Conservation (phyloP, 2,329 filamentous ascomycete species). For the Phoma sp. region DNA sequence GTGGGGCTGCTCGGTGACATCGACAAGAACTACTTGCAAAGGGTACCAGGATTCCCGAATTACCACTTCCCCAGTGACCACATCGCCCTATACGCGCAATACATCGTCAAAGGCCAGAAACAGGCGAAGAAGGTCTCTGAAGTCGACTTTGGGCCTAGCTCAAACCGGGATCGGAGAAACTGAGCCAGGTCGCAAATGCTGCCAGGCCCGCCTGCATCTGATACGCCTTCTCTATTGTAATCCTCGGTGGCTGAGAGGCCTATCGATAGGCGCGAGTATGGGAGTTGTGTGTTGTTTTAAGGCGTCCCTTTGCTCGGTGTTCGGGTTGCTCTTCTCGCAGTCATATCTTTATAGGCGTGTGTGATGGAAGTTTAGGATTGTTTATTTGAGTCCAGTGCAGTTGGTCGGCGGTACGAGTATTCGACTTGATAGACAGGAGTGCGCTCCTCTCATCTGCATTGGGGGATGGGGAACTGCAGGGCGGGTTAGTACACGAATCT, state of each 20-base stretch:
- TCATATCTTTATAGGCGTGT: constrained; percentile 30
- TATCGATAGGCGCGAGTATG: constrained; percentile 41
- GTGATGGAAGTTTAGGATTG: constrained; percentile 33
- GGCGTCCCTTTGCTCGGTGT: constrained; percentile 47
- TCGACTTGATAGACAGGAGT: constrained; percentile 26
- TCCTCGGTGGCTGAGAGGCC: constrained; percentile 26
- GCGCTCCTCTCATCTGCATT: constrained; percentile 28
- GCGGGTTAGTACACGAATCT: constrained; percentile 40
- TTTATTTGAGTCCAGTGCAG: constrained; percentile 24
- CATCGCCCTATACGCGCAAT: constrained; percentile 86
- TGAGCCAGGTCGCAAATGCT: constrained; percentile 20
- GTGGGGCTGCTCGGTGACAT: constrained; percentile 84
- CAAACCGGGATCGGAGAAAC: constrained; percentile 36
- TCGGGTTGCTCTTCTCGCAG: constrained; percentile 35
- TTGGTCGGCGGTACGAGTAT: constrained; percentile 21
- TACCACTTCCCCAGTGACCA: constrained; percentile 95
- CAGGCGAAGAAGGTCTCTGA: constrained; percentile 61
- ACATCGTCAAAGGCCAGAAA: constrained; percentile 86
- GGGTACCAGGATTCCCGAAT: constrained; percentile 89
- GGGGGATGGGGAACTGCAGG: constrained; percentile 25
- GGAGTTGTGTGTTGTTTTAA: constrained; percentile 35
- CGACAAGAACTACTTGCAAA: constrained; percentile 81
- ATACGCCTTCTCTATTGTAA: constrained; percentile 22
- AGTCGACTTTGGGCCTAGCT: constrained; percentile 47
- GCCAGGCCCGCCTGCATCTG: constrained; percentile 6